Percentiles rank a stretch among this genome's conserved stretches.
These are phyloP conservation scores for Malus sieversii DNA, from an alignment of 306 rosid genomes.

Conservation along the genomic window DNA sequence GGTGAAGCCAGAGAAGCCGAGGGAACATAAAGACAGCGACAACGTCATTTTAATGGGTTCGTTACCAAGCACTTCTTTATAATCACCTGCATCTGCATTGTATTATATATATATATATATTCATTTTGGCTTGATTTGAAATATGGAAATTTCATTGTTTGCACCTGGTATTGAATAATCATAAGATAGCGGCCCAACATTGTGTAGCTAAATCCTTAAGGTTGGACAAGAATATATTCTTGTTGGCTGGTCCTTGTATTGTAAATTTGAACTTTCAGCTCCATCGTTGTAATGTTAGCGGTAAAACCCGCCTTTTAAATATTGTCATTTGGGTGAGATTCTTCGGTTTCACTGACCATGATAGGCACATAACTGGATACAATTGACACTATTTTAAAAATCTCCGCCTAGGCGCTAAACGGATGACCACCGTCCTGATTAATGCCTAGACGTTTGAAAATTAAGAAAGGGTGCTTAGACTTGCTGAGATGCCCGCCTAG, in stretches of 20 bases:
- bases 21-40: conserved; percentile 43
- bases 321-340: neutral
- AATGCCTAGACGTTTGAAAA: too few species aligned
- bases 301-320: neutral
- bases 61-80: conserved; percentile 59
- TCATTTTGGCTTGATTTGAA: conserved; percentile 16
- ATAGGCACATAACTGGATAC: neutral
- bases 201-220: neutral
- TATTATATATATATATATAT: neutral
- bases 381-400: too few species aligned
- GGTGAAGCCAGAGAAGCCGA: conserved; percentile 34
- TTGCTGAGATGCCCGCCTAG: too few species aligned
- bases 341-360: too few species aligned
- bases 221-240: neutral
- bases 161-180: conserved; percentile 26
- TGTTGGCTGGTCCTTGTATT: conserved; percentile 21
- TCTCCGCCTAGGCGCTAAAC: too few species aligned
- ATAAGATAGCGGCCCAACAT: conserved; percentile 4
- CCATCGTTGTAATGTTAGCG: neutral
- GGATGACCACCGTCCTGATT: too few species aligned
- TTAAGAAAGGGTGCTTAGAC: too few species aligned
- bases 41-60: conserved; percentile 83
- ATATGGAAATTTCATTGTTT: conserved; percentile 7
- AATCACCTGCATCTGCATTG: conserved; percentile 16
- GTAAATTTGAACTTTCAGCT: neutral